Evolutionary conservation across 2,329 filamentous ascomycete species (phyloP).

Genomic region (Aspergillus felis): DNA sequence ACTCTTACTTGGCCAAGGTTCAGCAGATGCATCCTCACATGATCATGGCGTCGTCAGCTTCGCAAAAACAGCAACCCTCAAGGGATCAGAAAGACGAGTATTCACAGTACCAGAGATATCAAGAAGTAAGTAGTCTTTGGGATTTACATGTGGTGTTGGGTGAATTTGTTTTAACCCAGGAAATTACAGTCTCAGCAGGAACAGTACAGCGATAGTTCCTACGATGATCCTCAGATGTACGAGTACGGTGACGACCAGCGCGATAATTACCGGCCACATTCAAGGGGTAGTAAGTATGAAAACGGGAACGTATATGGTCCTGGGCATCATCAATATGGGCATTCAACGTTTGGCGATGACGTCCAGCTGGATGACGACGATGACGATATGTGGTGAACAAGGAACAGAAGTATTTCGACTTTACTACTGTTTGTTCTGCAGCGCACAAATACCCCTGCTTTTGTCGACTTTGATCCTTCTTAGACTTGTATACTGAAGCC

Average conservation of each 20-base stretch:
- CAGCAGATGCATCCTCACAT: conserved; percentile 98
- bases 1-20: conserved; percentile 96
- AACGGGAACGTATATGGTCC: conserved; percentile 34
- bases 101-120: conserved; percentile 44
- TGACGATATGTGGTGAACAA: conserved; percentile 48
- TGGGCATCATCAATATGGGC: conserved; percentile 37
- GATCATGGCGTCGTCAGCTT: conserved; percentile 75
- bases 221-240: conserved; percentile 51
- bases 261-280: conserved; percentile 35
- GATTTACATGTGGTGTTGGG: not conserved
- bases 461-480: conserved; percentile 21
- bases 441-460: conserved; percentile 30
- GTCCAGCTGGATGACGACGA: conserved; percentile 42
- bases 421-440: conserved; percentile 23
- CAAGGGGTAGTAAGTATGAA: conserved; percentile 36
- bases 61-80: conserved; percentile 56
- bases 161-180: not conserved
- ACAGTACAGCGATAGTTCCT: conserved; percentile 39
- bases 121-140: conserved; percentile 36
- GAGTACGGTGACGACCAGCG: conserved; percentile 46
- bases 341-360: conserved; percentile 40
- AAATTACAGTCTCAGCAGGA: conserved; percentile 21
- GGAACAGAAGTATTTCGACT: conserved; percentile 17
- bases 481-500: conserved; percentile 28
- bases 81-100: conserved; percentile 41